Evolutionary conservation across 1,139 yeast species (phyloP).

Genomic region (Spathaspora sp.): DNA sequence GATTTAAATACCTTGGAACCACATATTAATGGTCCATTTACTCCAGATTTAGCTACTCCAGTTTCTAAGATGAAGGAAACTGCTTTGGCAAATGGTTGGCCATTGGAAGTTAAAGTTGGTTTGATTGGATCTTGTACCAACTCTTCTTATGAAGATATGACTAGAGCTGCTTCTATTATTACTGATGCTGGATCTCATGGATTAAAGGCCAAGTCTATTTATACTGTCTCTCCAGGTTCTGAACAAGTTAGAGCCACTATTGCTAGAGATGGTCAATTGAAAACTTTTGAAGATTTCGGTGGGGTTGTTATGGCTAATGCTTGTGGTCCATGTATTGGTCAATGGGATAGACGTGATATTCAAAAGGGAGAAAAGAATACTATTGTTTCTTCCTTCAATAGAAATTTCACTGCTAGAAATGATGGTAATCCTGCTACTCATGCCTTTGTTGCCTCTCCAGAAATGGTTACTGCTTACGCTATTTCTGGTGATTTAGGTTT

Average conservation of each 20-base stretch:
- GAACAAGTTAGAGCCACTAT: constrained; percentile 99
- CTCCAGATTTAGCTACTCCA: constrained; percentile 99
- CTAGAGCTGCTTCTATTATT: constrained; percentile 93
- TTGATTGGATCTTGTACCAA: constrained; percentile 98
- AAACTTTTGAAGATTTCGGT: constrained; percentile 88
- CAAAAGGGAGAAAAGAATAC: constrained; percentile 98
- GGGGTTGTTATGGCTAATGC: constrained; percentile 97
- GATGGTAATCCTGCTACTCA: constrained; percentile 99
- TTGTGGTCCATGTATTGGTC: constrained; percentile 99
- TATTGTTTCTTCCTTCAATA: constrained; percentile 97
- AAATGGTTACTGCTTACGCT: constrained; percentile 93
- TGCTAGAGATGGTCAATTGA: constrained; percentile 93
- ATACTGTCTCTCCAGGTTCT: constrained; percentile 97
- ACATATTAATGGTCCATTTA: constrained; percentile 97
- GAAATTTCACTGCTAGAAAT: constrained; percentile 98
- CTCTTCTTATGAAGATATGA: constrained; percentile 98
- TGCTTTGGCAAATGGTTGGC: constrained; percentile 90
- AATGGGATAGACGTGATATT: constrained; percentile 98
- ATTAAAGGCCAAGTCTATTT: constrained; percentile 83
- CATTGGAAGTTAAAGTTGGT: constrained; percentile 90
- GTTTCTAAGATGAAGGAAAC: constrained; percentile 88
- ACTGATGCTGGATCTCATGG: constrained; percentile 91
- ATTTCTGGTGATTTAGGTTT: constrained; percentile 97
- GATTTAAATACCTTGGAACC: constrained; percentile 96
- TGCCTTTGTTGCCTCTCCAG: constrained; percentile 98